Evolutionary conservation across 2,329 filamentous ascomycete genomes (phyloP).

Genomic region (Fonsecaea pedrosoi): DNA sequence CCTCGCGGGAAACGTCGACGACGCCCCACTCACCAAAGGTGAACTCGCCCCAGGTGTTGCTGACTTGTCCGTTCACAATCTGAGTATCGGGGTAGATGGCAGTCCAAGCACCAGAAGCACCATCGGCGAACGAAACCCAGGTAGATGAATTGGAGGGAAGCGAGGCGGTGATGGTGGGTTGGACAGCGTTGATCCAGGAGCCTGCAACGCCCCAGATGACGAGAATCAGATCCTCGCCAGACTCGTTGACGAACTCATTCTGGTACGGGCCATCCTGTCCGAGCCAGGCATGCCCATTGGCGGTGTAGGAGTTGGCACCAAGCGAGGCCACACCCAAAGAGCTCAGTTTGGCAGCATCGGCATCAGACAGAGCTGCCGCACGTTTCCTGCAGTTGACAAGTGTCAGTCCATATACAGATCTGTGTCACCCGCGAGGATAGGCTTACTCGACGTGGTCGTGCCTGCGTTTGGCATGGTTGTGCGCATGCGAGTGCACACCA

Average conservation of each 20-base stretch:
- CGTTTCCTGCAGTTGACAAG: conserved; percentile 31
- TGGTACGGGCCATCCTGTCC: conserved; percentile 36
- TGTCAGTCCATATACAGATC: conserved; percentile 25
- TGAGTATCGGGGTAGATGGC: conserved; percentile 37
- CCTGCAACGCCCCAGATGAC: conserved; percentile 38
- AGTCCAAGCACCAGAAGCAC: conserved; percentile 37
- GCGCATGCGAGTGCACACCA: conserved; percentile 27
- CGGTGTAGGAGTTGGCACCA: conserved; percentile 35
- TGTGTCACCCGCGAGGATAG: conserved; percentile 11
- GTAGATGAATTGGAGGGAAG: conserved; percentile 26
- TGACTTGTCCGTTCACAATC: conserved; percentile 39
- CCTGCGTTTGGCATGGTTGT: conserved; percentile 33
- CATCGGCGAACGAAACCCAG: conserved; percentile 37
- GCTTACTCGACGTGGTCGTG: conserved; percentile 34
- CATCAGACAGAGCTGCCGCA: conserved; percentile 31
- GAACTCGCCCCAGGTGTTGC: conserved; percentile 40
- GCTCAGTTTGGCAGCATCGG: conserved; percentile 30
- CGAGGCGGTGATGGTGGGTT: conserved; percentile 38
- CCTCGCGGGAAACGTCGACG: conserved; percentile 39
- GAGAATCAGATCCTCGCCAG: conserved; percentile 39
- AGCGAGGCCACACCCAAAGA: conserved; percentile 31
- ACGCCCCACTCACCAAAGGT: conserved; percentile 39
- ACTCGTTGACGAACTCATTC: conserved; percentile 38
- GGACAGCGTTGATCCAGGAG: conserved; percentile 40
- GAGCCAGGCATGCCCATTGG: conserved; percentile 35